Percentiles rank a stretch among this genome's conserved stretches.
Conservation (phyloP, 2,329 filamentous ascomycete genomes). For the Arthrobotrys musiformis region DNA sequence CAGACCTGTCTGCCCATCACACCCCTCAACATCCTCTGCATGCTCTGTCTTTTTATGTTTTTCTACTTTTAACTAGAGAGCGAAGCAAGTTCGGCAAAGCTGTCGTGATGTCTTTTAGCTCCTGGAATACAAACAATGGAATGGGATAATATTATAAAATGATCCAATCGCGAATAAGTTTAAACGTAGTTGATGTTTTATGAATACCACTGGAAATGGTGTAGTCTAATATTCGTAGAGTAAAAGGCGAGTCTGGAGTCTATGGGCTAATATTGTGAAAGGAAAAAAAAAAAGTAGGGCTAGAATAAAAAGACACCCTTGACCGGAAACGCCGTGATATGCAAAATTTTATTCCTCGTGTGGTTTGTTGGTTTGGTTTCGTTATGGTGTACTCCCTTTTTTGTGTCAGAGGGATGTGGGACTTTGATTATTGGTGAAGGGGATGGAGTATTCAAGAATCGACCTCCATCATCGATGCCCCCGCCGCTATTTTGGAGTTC, state of each 20-base stretch:
- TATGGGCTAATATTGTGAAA: too few relatives aligned
- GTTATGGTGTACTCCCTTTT: too few relatives aligned
- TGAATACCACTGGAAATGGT: background rate
- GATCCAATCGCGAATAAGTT: background rate
- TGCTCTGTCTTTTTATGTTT: conserved; percentile 17
- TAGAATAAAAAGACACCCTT: background rate
- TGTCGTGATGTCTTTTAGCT: conserved; percentile 12
- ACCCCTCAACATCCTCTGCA: conserved; percentile 12
- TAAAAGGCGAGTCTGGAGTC: background rate
- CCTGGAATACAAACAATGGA: conserved; percentile 4
- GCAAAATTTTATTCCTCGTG: background rate
- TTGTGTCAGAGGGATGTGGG: background rate
- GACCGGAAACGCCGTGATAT: conserved; percentile 1
- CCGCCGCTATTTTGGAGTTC: conserved; percentile 35
- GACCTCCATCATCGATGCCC: conserved; percentile 58
- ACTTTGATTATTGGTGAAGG: background rate
- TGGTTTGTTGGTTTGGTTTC: too few relatives aligned
- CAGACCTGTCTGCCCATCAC: background rate
- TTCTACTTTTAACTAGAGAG: conserved; percentile 3
- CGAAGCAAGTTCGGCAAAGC: background rate
- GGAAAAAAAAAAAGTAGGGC: background rate
- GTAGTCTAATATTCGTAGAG: background rate
- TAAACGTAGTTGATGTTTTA: background rate
- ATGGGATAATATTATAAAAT: background rate
- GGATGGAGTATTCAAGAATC: conserved; percentile 14